A percentile compares a stretch with the other conserved stretches of the same genome.
Evolutionary conservation across 495 filamentous ascomycete species (phyloP).

Genomic region (Rhizodiscina lignyota): DNA sequence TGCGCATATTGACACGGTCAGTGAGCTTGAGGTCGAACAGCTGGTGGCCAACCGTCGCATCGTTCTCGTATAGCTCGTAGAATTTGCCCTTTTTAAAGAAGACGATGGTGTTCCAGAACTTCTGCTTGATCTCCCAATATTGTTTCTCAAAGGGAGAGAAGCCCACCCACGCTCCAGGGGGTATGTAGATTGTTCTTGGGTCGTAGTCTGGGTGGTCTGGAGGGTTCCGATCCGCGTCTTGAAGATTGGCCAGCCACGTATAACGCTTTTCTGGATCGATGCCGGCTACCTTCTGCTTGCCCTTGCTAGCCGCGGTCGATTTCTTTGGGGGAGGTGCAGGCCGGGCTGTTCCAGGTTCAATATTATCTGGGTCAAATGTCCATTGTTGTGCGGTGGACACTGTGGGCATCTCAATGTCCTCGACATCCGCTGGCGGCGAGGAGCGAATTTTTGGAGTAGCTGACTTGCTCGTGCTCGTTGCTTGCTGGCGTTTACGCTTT

Average conservation of each 20-base stretch:
- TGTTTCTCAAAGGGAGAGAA: constrained; percentile 96
- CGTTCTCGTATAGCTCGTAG: constrained; percentile 96
- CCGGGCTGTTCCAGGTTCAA: constrained; percentile 41
- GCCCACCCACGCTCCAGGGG: constrained; percentile 51
- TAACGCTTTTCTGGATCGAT: constrained; percentile 73
- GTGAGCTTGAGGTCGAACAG: constrained; percentile 96
- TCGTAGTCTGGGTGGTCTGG: constrained; percentile 80
- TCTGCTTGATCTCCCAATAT: constrained; percentile 99
- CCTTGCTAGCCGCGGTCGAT: constrained; percentile 18
- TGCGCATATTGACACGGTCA: constrained; percentile 97
- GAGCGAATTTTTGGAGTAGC: constrained; percentile 30
- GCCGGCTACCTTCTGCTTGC: constrained; percentile 60
- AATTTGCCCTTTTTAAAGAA: constrained; percentile 99
- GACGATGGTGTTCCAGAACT: constrained; percentile 91
- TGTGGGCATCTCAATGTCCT: constrained; percentile 40
- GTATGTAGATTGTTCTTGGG: constrained; percentile 79
- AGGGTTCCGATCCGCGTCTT: constrained; percentile 67
- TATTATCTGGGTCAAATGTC: constrained; percentile 68
- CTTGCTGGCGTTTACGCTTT: constrained; percentile 54
- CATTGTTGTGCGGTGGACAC: constrained; percentile 69
- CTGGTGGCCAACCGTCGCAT: constrained; percentile 93
- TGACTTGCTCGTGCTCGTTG: constrained; percentile 38
- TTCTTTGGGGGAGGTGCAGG: constrained; percentile 24
- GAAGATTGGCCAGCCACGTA: constrained; percentile 70
- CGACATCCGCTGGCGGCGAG: constrained; percentile 26